Evolutionary conservation across 371 early-diverging fungal genomes (phyloP).

Genomic region (Lichtheimia hyalospora): DNA sequence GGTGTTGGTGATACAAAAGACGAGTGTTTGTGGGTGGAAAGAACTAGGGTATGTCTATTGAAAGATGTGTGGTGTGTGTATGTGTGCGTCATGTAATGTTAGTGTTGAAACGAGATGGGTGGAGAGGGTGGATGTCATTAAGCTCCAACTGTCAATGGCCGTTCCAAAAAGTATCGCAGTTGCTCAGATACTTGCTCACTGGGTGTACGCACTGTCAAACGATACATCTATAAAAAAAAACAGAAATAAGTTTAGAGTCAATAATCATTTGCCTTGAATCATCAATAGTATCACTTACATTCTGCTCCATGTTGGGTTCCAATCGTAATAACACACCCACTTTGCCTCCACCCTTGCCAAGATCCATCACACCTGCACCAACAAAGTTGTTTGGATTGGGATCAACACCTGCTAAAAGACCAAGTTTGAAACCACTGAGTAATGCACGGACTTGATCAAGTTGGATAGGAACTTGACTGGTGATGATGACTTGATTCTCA

Average conservation of each 20-base stretch:
- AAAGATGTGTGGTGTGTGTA: neutral
- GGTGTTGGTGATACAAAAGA: too few species aligned
- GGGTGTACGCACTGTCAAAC: constrained; percentile 88
- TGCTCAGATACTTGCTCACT: constrained; percentile 74
- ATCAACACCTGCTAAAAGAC: constrained; percentile 80
- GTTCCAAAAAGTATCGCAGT: constrained; percentile 44
- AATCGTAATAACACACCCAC: constrained; percentile 90
- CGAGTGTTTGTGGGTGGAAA: too few species aligned
- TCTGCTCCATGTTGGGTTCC: constrained; percentile 86
- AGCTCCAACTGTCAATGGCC: constrained; percentile 25
- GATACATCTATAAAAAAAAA: constrained; percentile 72
- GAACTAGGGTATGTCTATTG: neutral
- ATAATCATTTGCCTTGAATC: too few species aligned
- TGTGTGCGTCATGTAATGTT: neutral
- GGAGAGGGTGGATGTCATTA: neutral
- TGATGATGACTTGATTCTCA: constrained; percentile 75
- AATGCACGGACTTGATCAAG: constrained; percentile 45
- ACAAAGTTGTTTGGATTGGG: constrained; percentile 89
- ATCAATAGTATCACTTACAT: constrained; percentile 55
- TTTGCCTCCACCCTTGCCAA: constrained; percentile 69
- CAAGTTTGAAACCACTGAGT: constrained; percentile 69
- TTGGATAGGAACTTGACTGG: constrained; percentile 58
- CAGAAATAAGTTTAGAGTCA: neutral
- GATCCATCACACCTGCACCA: constrained; percentile 83
- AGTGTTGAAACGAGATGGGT: neutral